phyloP scores from a whole-genome alignment of 2,329 filamentous ascomycete species.

The Scedosporium minutisporum region DNA sequence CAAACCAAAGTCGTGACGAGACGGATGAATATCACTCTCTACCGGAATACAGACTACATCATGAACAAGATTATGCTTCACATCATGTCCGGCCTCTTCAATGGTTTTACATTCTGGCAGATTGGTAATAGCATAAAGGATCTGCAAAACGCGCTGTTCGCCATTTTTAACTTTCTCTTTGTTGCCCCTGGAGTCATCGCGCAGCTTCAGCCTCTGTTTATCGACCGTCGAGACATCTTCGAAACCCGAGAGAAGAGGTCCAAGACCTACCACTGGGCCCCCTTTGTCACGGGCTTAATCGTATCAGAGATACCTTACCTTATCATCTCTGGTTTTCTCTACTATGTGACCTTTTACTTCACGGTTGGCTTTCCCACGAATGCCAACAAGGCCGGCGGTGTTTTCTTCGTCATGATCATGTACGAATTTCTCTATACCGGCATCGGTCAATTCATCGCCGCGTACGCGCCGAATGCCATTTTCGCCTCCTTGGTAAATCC shows the following conservation, averaged over 20 bases:
- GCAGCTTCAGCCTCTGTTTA: slow-evolving; percentile 50
- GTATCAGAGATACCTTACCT: slow-evolving; percentile 63
- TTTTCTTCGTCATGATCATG: slow-evolving; percentile 44
- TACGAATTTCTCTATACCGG: slow-evolving; percentile 53
- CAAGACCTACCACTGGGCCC: slow-evolving; percentile 53
- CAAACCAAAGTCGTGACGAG: slow-evolving; percentile 56
- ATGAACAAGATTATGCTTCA: slow-evolving; percentile 54
- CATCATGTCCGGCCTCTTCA: slow-evolving; percentile 45
- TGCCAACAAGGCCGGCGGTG: slow-evolving; percentile 37
- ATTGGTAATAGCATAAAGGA: slow-evolving; percentile 40
- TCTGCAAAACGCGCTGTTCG: slow-evolving; percentile 46
- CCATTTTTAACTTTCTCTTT: slow-evolving; percentile 55
- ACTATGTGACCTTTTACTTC: slow-evolving; percentile 48
- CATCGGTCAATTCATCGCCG: slow-evolving; percentile 54
- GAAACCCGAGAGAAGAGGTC: slow-evolving; percentile 50
- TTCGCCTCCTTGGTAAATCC: slow-evolving; percentile 51
- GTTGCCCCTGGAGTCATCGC: slow-evolving; percentile 48
- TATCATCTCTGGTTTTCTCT: slow-evolving; percentile 54
- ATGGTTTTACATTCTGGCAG: slow-evolving; percentile 53
- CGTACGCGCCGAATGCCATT: slow-evolving; percentile 51
- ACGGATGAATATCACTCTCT: slow-evolving; percentile 54
- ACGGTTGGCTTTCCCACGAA: slow-evolving; percentile 39
- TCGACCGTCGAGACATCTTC: slow-evolving; percentile 46
- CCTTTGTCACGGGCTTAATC: slow-evolving; percentile 56
- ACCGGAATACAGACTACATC: slow-evolving; percentile 56